These are phyloP conservation scores for Fusarium buxicola DNA, from an alignment of 2,329 filamentous ascomycete genomes.

Conservation along the genomic window DNA sequence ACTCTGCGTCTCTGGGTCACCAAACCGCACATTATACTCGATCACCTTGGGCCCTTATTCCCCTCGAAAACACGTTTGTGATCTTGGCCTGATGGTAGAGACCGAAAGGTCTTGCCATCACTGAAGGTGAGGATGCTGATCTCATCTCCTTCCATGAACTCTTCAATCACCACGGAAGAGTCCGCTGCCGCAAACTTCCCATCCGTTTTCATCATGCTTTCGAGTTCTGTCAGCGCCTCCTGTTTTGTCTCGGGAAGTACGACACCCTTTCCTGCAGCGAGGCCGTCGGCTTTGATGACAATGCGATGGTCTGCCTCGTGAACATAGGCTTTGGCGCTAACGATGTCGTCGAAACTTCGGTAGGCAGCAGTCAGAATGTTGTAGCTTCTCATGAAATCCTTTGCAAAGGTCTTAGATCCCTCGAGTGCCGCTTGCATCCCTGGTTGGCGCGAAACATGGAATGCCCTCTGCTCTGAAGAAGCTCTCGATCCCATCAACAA, in stretches of 20 bases:
- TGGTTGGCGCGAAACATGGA: slow-evolving; percentile 75
- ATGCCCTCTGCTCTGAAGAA: slow-evolving; percentile 72
- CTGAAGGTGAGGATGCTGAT: slow-evolving; percentile 75
- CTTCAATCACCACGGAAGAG: slow-evolving; percentile 78
- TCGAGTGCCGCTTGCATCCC: slow-evolving; percentile 77
- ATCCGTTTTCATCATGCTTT: slow-evolving; percentile 72
- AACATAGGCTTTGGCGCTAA: slow-evolving; percentile 70
- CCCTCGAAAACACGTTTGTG: slow-evolving; percentile 78
- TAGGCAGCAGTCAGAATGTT: slow-evolving; percentile 80
- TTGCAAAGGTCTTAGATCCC: slow-evolving; percentile 81
- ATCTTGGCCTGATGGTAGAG: slow-evolving; percentile 78
- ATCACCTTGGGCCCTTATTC: slow-evolving; percentile 78
- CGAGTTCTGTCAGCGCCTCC: slow-evolving; percentile 72
- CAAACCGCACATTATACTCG: slow-evolving; percentile 92
- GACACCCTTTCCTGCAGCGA: slow-evolving; percentile 79
- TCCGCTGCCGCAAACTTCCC: slow-evolving; percentile 75
- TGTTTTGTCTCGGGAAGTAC: slow-evolving; percentile 56
- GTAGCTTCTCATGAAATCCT: slow-evolving; percentile 81
- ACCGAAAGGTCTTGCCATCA: slow-evolving; percentile 72
- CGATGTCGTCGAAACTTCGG: slow-evolving; percentile 73
- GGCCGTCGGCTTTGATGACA: slow-evolving; percentile 80
- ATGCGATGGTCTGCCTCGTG: slow-evolving; percentile 67
- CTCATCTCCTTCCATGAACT: slow-evolving; percentile 77
- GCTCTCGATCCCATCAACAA: slow-evolving; percentile 79
- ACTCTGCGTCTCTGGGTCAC: slow-evolving; percentile 89